Percentiles rank a stretch among this genome's conserved stretches.
phyloP scores from a whole-genome alignment of 768 basidiomycete species.

The button mushroom (Agaricus bisporus) region DNA sequence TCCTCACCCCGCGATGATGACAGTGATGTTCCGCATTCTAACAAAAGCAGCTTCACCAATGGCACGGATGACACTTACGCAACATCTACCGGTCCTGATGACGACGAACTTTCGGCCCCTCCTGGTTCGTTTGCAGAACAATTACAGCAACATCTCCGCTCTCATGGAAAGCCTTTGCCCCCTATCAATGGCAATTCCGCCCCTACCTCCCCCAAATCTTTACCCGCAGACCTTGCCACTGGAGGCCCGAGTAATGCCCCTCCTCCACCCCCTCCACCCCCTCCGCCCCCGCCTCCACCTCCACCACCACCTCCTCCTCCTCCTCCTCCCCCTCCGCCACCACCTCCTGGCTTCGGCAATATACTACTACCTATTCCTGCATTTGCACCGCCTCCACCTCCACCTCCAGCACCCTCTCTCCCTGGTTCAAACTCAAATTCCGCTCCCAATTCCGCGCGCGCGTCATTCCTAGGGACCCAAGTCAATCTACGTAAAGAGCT shows the following conservation, averaged over 20 bases:
- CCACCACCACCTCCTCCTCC: conserved; percentile 20
- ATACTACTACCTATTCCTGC: conserved; percentile 12
- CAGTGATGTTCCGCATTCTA: conserved; percentile 51
- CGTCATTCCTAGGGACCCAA: conserved; percentile 55
- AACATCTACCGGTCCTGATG: conserved; percentile 47
- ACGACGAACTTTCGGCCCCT: conserved; percentile 26
- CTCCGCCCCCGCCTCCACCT: conserved; percentile 19
- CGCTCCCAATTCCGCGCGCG: conserved; percentile 45
- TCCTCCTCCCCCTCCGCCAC: conserved; percentile 30
- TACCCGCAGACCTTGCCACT: conserved; percentile 13
- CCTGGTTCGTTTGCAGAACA: conserved; percentile 56
- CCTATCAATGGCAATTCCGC: conserved; percentile 29
- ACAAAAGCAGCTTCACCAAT: conserved; percentile 27
- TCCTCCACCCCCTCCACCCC: conserved; percentile 26
- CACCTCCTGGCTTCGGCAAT: conserved; percentile 23
- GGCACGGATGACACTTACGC: conserved; percentile 48
- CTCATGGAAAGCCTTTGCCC: conserved; percentile 38
- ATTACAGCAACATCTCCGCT: conserved; percentile 50
- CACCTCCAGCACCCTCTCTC: conserved; percentile 15
- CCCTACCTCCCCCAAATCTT: conserved; percentile 17
- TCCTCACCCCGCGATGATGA: conserved; percentile 44
- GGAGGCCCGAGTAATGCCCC: conserved; percentile 22
- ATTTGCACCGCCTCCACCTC: conserved; percentile 28
- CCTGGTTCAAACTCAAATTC: conserved; percentile 26
- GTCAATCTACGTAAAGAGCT: conserved; percentile 79